Conservation (phyloP, 768 basidiomycete species). For the Clitopilus passeckerianus region DNA sequence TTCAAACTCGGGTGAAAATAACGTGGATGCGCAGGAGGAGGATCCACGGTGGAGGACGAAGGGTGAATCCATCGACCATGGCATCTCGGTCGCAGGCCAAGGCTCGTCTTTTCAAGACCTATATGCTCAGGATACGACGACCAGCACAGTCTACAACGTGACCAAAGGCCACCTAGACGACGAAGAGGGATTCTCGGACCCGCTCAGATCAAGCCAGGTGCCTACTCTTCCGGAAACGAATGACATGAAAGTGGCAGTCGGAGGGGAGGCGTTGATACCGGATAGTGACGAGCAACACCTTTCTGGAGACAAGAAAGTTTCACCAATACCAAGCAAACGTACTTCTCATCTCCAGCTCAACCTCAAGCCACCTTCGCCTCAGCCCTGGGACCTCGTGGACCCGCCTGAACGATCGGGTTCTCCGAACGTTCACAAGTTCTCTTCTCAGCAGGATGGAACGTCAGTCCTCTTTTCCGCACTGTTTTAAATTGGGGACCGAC, state of each 20-base stretch:
- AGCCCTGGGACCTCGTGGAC: constrained; percentile 59
- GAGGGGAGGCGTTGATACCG: constrained; percentile 18
- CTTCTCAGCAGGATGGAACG: constrained; percentile 37
- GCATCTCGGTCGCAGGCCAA: neutral
- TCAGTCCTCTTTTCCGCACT: constrained; percentile 1
- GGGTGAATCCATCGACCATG: neutral
- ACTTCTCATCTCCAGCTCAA: constrained; percentile 45
- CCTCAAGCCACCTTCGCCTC: constrained; percentile 48
- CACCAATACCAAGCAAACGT: constrained; percentile 19
- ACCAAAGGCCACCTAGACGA: neutral
- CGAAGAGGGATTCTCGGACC: neutral
- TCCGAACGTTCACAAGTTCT: constrained; percentile 36
- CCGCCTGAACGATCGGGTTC: constrained; percentile 30
- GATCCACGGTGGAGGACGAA: neutral
- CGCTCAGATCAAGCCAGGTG: neutral
- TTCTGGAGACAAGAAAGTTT: constrained; percentile 20
- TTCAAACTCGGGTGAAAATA: neutral
- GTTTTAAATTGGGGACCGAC: constrained; percentile 1
- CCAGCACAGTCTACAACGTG: neutral
- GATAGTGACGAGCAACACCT: constrained; percentile 13
- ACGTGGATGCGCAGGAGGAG: neutral
- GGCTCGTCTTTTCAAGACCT: neutral
- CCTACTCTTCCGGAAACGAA: neutral
- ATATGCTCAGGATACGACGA: neutral
- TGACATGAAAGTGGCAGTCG: constrained; percentile 6